phyloP scores from a whole-genome alignment of 164 flowering plant genomes.

The Vitis cinerea region DNA sequence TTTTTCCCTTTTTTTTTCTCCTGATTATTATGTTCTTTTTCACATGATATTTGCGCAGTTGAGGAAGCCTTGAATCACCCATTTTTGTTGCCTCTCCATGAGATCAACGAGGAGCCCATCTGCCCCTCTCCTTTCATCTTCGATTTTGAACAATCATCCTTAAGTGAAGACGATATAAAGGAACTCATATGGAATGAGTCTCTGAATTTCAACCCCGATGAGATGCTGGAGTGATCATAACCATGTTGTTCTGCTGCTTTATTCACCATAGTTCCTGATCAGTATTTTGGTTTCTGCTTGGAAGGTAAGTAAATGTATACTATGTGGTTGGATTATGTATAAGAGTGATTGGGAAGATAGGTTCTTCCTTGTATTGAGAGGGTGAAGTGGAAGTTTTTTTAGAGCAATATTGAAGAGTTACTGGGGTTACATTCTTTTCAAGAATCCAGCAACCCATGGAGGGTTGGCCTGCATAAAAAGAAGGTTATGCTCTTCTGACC shows the following conservation, averaged over 20 bases:
- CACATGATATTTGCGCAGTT: constrained; percentile 35
- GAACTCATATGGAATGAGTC: constrained; percentile 83
- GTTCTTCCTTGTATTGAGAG: constrained; percentile 13
- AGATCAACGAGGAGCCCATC: constrained; percentile 86
- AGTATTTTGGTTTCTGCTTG: constrained; percentile 9
- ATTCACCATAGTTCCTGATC: constrained; percentile 3
- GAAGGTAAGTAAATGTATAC: constrained; percentile 1
- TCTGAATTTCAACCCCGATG: constrained; percentile 57
- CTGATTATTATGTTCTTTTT: not conserved
- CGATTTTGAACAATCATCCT: constrained; percentile 69
- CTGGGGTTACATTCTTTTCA: constrained; percentile 7
- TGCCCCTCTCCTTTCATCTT: constrained; percentile 72
- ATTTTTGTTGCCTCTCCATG: constrained; percentile 71
- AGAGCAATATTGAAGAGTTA: no score
- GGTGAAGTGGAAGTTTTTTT: not conserved
- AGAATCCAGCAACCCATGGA: constrained; percentile 3
- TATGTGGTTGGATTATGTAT: constrained; percentile 7
- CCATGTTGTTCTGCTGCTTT: not conserved
- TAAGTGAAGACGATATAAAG: constrained; percentile 79
- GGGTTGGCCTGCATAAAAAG: constrained; percentile 10
- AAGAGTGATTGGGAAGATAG: constrained; percentile 18
- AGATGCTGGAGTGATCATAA: constrained; percentile 9
- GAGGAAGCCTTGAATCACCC: constrained; percentile 91
- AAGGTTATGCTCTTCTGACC: constrained; percentile 9
- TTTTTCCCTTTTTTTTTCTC: not conserved